Evolutionary conservation across 75 land plant genomes (phyloP).

Genomic region (Selaginella moellendorffii): DNA sequence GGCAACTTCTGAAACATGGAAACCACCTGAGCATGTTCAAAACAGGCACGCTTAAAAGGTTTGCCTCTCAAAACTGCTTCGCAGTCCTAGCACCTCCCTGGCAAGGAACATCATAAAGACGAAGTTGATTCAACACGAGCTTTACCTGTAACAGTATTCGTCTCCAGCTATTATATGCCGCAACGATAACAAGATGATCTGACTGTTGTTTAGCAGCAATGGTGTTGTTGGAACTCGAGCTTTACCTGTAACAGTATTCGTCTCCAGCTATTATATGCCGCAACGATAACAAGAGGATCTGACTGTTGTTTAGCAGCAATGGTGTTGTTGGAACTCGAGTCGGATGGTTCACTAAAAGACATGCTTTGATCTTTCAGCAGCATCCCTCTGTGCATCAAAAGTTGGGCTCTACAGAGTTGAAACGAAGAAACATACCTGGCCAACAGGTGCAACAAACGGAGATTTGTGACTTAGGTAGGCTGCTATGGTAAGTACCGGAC

Average conservation of each 20-base stretch:
- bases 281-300: conserved; percentile 63
- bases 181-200: conserved; percentile 64
- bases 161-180: conserved; percentile 61
- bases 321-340: conserved; percentile 5
- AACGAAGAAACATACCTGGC: conserved; percentile 84
- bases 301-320: conserved; percentile 41
- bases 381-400: conserved; percentile 41
- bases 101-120: conserved; percentile 40
- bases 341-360: conserved; percentile 33
- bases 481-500: conserved; percentile 78
- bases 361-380: conserved; percentile 57
- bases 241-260: conserved; percentile 44
- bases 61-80: conserved; percentile 47
- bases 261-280: conserved; percentile 61
- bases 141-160: conserved; percentile 44
- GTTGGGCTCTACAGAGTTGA: background rate
- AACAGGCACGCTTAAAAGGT: conserved; percentile 50
- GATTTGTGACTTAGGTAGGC: conserved; percentile 75
- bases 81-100: conserved; percentile 66
- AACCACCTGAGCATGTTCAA: conserved; percentile 74
- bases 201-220: conserved; percentile 41
- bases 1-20: background rate
- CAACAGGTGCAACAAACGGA: conserved; percentile 74
- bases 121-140: background rate
- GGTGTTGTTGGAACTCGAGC: background rate